Evolutionary conservation across 805 yeast genomes (phyloP), one percentile per base, ranked within the genome.

Genomic region (Metschnikowia peoriensis): DNA sequence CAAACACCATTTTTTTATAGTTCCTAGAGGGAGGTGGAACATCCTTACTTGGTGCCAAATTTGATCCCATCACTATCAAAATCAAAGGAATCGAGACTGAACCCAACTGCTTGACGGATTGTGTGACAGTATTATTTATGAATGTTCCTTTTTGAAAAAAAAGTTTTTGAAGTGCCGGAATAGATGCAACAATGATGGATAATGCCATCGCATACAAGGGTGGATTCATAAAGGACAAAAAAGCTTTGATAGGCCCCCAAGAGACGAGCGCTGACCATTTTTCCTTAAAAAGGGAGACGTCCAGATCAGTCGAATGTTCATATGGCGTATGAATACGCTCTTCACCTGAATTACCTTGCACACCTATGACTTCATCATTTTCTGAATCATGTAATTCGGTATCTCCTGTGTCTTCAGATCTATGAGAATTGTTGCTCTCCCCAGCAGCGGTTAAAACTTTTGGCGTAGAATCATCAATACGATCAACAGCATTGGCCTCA

Each of bases 51-150:
- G 94, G 93, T 50, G 82, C 82, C 53, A 88, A 73, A 62, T 88
- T 88, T n/a, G 92, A 83, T 14, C 96, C 96, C 58, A 88, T 71
- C 12, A 87, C 90, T 50, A 88, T 81, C 61, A 88, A 73, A 56
- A 87, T 86, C 61, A 88, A 71, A 7, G 96, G 96, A 59, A 88
- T 85, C 1, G 93, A 86, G 10, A 88, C 90, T 1, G 83, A 75
- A 6, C 93, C 93, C 56, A 88, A 65, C 65, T 85, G 88, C 15
- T 69, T 76, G 41, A 88, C 79, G 0, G 93, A 80, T 42, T 76
- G 76, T 0, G 90, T 77, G 35, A 88, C 57, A 0, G 94, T 88
- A 58, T 84, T 83, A 57, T 82, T 83, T 28, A 85, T 62, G 60
- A 88, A 87, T 0, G 90, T 85, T 50, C 66, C 68, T 28, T 77